Base-by-base conservation (phyloP, 495 filamentous ascomycete species). In the Viridothelium virens region DNA sequence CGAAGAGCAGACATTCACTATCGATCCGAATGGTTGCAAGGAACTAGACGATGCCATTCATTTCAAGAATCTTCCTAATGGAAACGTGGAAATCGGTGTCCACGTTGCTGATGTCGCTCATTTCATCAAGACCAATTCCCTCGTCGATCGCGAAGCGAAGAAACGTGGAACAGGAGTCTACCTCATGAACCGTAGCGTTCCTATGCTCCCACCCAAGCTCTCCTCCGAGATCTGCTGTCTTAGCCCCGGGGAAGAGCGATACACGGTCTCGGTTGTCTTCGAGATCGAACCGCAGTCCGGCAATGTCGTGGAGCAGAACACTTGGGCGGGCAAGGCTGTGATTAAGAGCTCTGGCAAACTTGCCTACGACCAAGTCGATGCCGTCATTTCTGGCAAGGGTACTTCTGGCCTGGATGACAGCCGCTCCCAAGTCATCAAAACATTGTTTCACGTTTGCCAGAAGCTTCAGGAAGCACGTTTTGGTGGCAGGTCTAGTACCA, bases 141-240 rank as follows among this genome's bases (percentile, higher is more conserved):
- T 98, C 62, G 93, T 97, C 39, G 94, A 98, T 73, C 89, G 94
- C 53, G 94, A 98, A 79, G 94, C 94, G 1, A 96, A 95, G 85
- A 98, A 98, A 81, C 89, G 94, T 38, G 95, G 93, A 65, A 97
- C 94, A 63, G 92, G 90, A 44, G 94, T 98, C 16, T 92, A 97
- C 70, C 80, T 98, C 63, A 88, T 96, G 76, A 92, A 96, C 77
- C 85, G 91, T 34, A 85, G 89, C 64, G 96, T 96, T 73, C 91
- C 92, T 69, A 84, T 98, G 84, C 84, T 98, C 56, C 94, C 94
- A 16, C 81, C 89, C 0, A 90, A 87, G 74, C 81, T 98, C 64
- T 88, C 91, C 9, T 83, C 85, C 47, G 93, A 97, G 63, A 80
- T 97, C 62, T 94, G 91, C 80, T 92, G 93, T 63, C 79, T 98